Conservation (phyloP, 2,329 filamentous ascomycete species). For the Calonectria leucothoes region DNA sequence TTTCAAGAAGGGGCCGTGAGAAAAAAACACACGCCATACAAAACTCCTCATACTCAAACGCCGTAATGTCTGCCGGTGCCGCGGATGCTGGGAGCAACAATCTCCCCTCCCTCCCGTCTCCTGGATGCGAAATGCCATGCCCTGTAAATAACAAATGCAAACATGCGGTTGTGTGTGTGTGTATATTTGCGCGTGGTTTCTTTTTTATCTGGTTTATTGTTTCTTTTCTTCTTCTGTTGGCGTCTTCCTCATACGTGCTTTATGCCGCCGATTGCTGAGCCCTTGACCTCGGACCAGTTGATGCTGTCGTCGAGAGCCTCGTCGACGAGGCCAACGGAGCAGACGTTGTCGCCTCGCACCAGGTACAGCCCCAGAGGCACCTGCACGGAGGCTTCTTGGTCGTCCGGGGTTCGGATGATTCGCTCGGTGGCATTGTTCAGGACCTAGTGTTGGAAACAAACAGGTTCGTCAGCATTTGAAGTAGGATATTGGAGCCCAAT, state of each 20-base stretch:
- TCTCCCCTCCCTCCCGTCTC: constrained; percentile 9
- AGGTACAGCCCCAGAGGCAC: constrained; percentile 90
- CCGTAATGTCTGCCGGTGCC: constrained; percentile 34
- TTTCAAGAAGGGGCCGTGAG: background rate
- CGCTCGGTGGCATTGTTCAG: constrained; percentile 87
- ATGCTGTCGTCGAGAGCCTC: constrained; percentile 90
- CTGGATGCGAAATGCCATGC: constrained; percentile 28
- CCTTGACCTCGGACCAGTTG: constrained; percentile 91
- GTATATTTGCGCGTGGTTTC: background rate
- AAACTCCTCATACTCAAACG: constrained; percentile 44
- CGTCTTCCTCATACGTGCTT: constrained; percentile 73
- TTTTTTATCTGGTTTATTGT: background rate
- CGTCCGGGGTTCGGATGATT: constrained; percentile 87
- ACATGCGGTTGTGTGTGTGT: no score
- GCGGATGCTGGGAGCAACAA: constrained; percentile 17
- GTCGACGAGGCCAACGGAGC: constrained; percentile 88
- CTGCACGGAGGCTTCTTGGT: constrained; percentile 82
- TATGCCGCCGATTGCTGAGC: constrained; percentile 83
- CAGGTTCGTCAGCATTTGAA: constrained; percentile 28
- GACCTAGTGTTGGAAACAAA: constrained; percentile 62
- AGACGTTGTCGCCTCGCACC: constrained; percentile 94
- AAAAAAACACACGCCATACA: constrained; percentile 12
- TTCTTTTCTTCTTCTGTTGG: background rate
- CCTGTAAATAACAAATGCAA: constrained; percentile 31
- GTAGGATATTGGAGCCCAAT: background rate